Percentiles rank a stretch among this genome's conserved stretches.
Evolutionary conservation across 768 basidiomycete genomes (phyloP).

Genomic region (Mycena olivaceomarginata): DNA sequence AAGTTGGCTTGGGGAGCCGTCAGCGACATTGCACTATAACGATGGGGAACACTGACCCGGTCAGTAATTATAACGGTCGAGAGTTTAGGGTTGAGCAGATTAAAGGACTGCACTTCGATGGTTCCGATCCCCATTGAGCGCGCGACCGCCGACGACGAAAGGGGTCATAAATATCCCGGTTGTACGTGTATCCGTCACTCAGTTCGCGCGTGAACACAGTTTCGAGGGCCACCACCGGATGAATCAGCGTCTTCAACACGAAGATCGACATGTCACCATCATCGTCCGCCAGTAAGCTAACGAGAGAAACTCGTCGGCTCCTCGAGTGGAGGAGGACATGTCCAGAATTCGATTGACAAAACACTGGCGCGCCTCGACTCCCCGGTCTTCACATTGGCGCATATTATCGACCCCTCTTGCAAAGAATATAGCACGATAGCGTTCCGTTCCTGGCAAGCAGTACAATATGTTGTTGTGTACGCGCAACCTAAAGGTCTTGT

Average conservation of each 20-base stretch:
- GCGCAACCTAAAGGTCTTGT: slow-evolving; percentile 26
- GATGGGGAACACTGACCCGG: slow-evolving; percentile 4
- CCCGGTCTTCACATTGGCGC: slow-evolving; percentile 26
- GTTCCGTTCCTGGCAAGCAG: slow-evolving; percentile 26
- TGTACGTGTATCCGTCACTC: neutral
- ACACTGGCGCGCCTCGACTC: slow-evolving; percentile 10
- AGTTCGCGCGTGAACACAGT: neutral
- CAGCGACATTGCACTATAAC: neutral
- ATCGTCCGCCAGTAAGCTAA: slow-evolving; percentile 8
- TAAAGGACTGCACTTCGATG: slow-evolving; percentile 35
- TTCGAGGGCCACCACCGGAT: neutral
- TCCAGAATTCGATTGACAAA: slow-evolving; percentile 18
- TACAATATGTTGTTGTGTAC: slow-evolving; percentile 29
- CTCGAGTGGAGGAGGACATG: slow-evolving; percentile 33
- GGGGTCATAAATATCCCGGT: slow-evolving; percentile 22
- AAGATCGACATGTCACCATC: neutral
- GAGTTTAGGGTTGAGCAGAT: neutral
- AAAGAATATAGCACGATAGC: slow-evolving; percentile 31
- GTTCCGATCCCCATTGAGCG: neutral
- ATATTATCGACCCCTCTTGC: slow-evolving; percentile 8
- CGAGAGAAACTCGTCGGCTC: slow-evolving; percentile 5
- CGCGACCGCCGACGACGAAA: slow-evolving; percentile 23
- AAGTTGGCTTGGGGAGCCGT: slow-evolving; percentile 5
- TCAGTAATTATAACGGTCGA: slow-evolving; percentile 25
- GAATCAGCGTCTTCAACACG: neutral